phyloP scores from a whole-genome alignment of 2,329 filamentous ascomycete species.

The Trichoderma afroharzianum region DNA sequence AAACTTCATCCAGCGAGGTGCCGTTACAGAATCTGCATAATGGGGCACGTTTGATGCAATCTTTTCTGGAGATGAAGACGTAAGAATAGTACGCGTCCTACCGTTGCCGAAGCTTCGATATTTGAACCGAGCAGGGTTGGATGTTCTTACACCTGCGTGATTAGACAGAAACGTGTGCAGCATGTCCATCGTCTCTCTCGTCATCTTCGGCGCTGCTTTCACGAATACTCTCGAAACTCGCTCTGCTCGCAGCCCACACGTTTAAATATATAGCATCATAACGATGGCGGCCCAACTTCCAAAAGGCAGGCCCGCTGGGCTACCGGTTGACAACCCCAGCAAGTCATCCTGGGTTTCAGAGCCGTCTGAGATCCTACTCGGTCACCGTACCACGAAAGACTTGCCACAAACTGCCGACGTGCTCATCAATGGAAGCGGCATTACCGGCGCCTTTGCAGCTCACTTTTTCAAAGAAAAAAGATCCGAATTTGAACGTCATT shows the following conservation, averaged over 20 bases:
- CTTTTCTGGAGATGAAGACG: not conserved
- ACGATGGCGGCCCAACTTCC: not conserved
- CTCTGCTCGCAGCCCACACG: not conserved
- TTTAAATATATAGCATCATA: not conserved
- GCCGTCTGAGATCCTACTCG: not conserved
- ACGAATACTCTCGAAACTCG: accelerated
- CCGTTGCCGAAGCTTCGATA: not conserved
- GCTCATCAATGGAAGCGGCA: not conserved
- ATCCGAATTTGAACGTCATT: not conserved
- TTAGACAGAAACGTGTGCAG: not conserved
- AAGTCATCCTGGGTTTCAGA: not conserved
- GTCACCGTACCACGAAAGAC: not conserved
- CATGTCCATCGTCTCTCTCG: not conserved
- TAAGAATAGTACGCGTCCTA: not conserved
- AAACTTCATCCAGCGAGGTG: not conserved
- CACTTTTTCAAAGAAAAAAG: not conserved
- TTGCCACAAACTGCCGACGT: not conserved
- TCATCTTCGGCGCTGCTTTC: not conserved
- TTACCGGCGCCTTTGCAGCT: not conserved
- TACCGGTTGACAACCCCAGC: not conserved
- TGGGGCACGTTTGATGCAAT: not conserved
- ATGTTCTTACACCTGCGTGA: not conserved
- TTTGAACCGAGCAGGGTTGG: not conserved
- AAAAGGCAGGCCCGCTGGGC: not conserved
- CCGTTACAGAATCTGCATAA: not conserved